Evolutionary conservation across 73 alveolate genomes (phyloP), one percentile per base, ranked within the genome.

Genomic region (Symbiodinium pilosum): DNA sequence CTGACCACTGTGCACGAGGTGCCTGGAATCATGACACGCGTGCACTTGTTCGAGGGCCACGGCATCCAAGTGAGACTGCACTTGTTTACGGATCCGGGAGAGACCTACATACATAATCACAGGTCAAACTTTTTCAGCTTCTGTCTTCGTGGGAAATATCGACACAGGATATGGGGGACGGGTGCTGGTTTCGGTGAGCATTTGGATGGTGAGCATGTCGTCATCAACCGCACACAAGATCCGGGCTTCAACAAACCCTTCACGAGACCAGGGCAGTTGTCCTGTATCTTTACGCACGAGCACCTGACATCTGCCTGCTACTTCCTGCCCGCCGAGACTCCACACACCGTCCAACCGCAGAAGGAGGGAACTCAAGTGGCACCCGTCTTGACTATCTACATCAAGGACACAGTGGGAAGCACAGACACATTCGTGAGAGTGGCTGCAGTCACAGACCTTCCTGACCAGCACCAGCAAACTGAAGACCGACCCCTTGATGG

Each of bases 51-150:
- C 28, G 81, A 51, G 0, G 93, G 93, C 9, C 36, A 30, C 28
- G 83, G 81, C 34, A 86, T 86, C 52, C 83, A 86, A 41, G 52
- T 86, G 81, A 86, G 93, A 32, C 14, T 86, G 34, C 93, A 86
- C 81, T 16, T 43, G 39, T 86, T 86, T 21, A 38, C n/a, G 93
- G 93, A 86, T 54, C 44, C 93, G 39, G 1, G 18, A 0, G 93
- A 86, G 93, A 86, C 93, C 52, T n/a, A 44, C 52, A 86, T 86
- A 14, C 93, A 86, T 51, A 86, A 86, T 38, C 93, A 86, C 93
- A 40, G 93, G 38, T n/a, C 77, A 5, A 47, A 38, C 51, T 86
- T 86, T 56, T 86, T 44, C 47, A 86, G 93, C 93, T 21, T 34
- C 75, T n/a, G 43, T 36, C 81, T 86, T 38, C n/a, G 40, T 24